Percentiles rank a stretch among this genome's conserved stretches.
These are phyloP conservation scores for Podaxis pistillaris DNA, from an alignment of 768 basidiomycete genomes.

Conservation along the genomic window DNA sequence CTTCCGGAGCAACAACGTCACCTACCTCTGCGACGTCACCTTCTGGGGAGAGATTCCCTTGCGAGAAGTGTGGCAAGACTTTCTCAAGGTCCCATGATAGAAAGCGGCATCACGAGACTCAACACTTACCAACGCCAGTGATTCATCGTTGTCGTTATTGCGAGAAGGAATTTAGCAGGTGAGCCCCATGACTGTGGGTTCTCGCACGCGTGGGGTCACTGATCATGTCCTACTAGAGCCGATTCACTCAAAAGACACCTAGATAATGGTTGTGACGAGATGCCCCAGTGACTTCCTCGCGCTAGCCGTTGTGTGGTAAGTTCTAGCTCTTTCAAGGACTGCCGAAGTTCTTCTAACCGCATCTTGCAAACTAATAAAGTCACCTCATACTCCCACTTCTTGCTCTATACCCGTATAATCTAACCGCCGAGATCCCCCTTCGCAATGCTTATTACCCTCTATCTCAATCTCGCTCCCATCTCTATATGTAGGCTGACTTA, in stretches of 20 bases:
- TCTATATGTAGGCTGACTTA: not conserved
- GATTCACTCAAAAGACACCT: constrained; percentile 82
- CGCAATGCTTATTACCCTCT: constrained; percentile 3
- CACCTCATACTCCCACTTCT: constrained; percentile 13
- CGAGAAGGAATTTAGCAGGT: constrained; percentile 76
- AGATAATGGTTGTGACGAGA: constrained; percentile 78
- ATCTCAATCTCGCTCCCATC: not conserved
- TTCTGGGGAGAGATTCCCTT: constrained; percentile 63
- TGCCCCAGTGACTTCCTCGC: constrained; percentile 33
- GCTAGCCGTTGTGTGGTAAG: constrained; percentile 17
- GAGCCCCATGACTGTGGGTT: constrained; percentile 21
- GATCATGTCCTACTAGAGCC: constrained; percentile 28
- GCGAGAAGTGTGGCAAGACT: constrained; percentile 74
- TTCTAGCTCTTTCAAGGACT: constrained; percentile 12
- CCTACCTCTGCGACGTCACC: constrained; percentile 37
- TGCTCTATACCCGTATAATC: constrained; percentile 15
- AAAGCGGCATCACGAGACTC: constrained; percentile 78
- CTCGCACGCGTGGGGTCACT: constrained; percentile 14
- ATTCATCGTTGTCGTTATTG: constrained; percentile 72
- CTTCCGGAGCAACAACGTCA: constrained; percentile 30
- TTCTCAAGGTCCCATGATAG: constrained; percentile 82
- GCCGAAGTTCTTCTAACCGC: constrained; percentile 5
- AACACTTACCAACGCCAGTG: constrained; percentile 63
- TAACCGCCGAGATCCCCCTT: constrained; percentile 9
- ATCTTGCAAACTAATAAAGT: constrained; percentile 8